Base-by-base conservation (phyloP, 2,329 filamentous ascomycete genomes). In the Scorias spongiosa region DNA sequence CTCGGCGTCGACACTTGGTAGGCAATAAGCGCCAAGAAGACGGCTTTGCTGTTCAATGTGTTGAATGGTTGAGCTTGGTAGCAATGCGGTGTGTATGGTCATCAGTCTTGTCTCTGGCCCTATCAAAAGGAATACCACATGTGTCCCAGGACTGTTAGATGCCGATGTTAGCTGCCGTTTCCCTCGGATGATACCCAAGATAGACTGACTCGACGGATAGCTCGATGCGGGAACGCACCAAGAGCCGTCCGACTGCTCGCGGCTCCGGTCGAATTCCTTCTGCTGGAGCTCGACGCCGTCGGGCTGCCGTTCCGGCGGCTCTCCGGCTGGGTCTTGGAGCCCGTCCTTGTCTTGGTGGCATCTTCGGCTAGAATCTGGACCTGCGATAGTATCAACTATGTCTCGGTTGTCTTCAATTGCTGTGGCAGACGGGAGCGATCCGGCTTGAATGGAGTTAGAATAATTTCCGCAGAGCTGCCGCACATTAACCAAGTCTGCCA, bases 61-160 rank as follows among this genome's bases (percentile, higher is more conserved):
- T 4, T 42, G 28, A 10, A 42, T 18, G 12, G 48, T 49, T 10
- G 18, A 12, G 4, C 28, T 15, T 0, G 48, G 49, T 0, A 55
- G 32, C 1, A 51, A 29, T 18, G 43, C 29, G 2, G 48, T 48
- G 40, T 55, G 53, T 2, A 54, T 9, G 1, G 48, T 51, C 1
- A 49, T 26, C 7, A 48, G 26, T 2, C 48, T 28, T 2, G 30
- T 39, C 5, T 42, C 17, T 9, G 44, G 46, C 6, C 51, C 50
- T 2, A 55, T 44, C 10, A 48, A 52, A 5, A 55, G 41, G 29
- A 51, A 36, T 9, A 49, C 40, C 2, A 51, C 41, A 17, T 54
- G 49, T 7, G 47, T 44, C n/a, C 42, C 45, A n/a, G 53, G 39
- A 29, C 52, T 54, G 37, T 17, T 26, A 7, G 20, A 26, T 26